Percentiles rank a stretch among this genome's conserved stretches.
These are phyloP conservation scores for Paramecium caudatum DNA, from an alignment of 73 alveolate species.

Conservation along the genomic window DNA sequence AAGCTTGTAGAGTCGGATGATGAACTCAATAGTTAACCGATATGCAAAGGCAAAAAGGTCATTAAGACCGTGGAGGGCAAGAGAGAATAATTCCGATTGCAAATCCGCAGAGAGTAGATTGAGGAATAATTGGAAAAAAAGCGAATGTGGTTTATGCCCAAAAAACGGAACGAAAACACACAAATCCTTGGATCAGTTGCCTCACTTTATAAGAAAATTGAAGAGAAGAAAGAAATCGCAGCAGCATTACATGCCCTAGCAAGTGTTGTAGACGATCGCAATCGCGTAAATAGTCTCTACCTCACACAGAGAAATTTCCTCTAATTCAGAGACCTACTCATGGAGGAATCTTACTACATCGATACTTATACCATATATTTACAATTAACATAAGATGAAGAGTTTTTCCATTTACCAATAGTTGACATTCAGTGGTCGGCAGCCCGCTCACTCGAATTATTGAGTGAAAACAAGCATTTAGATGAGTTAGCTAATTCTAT, in stretches of 20 bases:
- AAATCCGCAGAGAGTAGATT: constrained; percentile 16
- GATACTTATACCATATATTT: constrained; percentile 35
- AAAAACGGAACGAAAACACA: background rate
- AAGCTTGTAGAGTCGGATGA: constrained; percentile 59
- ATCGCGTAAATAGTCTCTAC: constrained; percentile 36
- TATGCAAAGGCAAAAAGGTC: background rate
- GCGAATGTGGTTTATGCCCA: constrained; percentile 59
- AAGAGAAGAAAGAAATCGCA: background rate
- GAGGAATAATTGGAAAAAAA: constrained; percentile 60
- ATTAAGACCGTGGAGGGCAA: constrained; percentile 30
- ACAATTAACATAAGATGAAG: constrained; percentile 63
- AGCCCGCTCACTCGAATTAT: background rate
- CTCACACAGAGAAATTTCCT: constrained; percentile 53
- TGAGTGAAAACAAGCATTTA: background rate
- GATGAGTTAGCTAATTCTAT: constrained; percentile 37
- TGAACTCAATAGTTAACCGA: background rate
- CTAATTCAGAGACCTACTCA: constrained; percentile 19
- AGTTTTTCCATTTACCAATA: background rate
- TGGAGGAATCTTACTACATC: constrained; percentile 53
- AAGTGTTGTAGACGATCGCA: constrained; percentile 21
- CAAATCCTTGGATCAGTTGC: background rate
- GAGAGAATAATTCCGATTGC: constrained; percentile 32
- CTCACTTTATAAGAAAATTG: background rate
- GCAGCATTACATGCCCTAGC: background rate
- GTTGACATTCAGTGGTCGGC: constrained; percentile 52